Percentiles rank a stretch among this genome's conserved stretches.
Conservation (phyloP, 805 yeast genomes). For the Nakazawaea ambrosiae region DNA sequence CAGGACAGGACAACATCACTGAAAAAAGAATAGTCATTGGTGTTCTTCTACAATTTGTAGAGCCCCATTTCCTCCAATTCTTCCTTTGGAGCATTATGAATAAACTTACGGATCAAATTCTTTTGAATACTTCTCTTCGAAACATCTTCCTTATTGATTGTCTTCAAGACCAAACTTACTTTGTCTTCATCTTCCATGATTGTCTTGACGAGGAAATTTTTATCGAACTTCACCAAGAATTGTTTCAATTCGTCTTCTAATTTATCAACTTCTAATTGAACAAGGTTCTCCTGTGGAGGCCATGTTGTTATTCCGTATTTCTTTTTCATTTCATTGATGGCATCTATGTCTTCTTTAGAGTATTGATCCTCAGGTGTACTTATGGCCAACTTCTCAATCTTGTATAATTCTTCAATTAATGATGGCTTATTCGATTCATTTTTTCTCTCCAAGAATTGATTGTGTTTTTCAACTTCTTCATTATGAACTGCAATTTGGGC, state of each 20-base stretch:
- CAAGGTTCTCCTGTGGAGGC: conserved; percentile 34
- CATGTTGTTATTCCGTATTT: conserved; percentile 41
- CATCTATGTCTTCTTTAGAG: conserved; percentile 25
- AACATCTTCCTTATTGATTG: conserved; percentile 30
- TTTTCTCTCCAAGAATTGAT: conserved; percentile 48
- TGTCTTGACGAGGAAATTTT: conserved; percentile 17
- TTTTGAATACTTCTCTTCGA: conserved; percentile 51
- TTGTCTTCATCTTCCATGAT: conserved; percentile 19
- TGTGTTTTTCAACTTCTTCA: conserved; percentile 58
- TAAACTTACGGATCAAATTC: conserved; percentile 64
- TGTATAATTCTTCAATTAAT: conserved; percentile 24
- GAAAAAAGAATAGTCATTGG: no score
- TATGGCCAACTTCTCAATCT: conserved; percentile 13
- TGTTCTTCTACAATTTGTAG: background rate
- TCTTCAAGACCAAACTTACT: conserved; percentile 25
- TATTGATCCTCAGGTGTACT: conserved; percentile 12
- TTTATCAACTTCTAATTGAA: conserved; percentile 27
- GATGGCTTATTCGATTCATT: conserved; percentile 16
- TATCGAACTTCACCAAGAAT: conserved; percentile 28
- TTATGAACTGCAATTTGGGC: conserved; percentile 59
- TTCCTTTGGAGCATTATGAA: conserved; percentile 19
- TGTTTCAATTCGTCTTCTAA: conserved; percentile 25
- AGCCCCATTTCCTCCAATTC: conserved; percentile 20
- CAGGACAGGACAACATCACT: no score
- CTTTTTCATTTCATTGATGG: conserved; percentile 30